Evolutionary conservation across 169 alveolate genomes (phyloP), one percentile per base, ranked within the genome.

Genomic region (Plasmodium malariae): DNA sequence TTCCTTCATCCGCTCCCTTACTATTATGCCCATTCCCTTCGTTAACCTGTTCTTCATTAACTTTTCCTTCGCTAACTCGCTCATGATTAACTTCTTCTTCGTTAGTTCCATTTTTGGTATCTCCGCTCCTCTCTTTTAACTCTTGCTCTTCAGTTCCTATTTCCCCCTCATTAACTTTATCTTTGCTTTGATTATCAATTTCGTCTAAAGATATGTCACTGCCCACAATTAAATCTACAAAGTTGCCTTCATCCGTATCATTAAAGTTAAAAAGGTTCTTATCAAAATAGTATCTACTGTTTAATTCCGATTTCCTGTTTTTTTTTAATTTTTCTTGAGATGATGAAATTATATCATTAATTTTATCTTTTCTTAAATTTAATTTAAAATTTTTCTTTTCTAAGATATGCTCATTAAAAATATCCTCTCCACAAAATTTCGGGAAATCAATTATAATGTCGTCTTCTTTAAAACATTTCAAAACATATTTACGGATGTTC

Each of bases 311-410:
- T 62, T 1, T 40, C 55, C 40, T 78, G 32, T 36, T 55, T 57
- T 5, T 62, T 78, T 78, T 78, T 30, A 28, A 28, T 5, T 55
- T 78, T 17, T 78, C 89, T 43, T 65, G 62, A 55, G 89, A 62
- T 36, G 76, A 30, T 40, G 55, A 17, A 34, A 78, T 55, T 65
- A 78, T 32, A 7, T 30, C 43, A 32, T 62, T 48, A 32, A 78
- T 26, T 63, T 62, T 78, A 78, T 78, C 89, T 43, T 83, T 83
- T 57, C 62, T 83, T 71, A 83, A 83, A 21, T 30, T 83, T 32
- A 83, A 19, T 32, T 48, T 67, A 28, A 26, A 24, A 26, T 63
- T 63, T 36, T 36, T 67, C 5, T 30, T 3, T 5, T 68, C 43
- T 21, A 32, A n/a, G 0, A 43, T 28, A 2, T 37, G 51, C 51